Evolutionary conservation across 2,329 filamentous ascomycete genomes (phyloP).

Genomic region (Arthrobotrys musiformis): DNA sequence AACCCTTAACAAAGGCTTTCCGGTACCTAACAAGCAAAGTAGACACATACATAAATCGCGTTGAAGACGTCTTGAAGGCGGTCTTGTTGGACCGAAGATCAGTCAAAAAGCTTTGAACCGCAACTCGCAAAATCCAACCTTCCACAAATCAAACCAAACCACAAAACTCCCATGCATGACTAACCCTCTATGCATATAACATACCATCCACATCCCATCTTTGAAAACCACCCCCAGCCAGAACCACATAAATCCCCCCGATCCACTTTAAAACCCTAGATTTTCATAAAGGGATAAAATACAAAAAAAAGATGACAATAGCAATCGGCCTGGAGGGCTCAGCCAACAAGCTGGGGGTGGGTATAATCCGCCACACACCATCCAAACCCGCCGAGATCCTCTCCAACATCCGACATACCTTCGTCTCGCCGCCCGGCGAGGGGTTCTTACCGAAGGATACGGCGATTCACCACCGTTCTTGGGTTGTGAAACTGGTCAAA

Average conservation of each 20-base stretch:
- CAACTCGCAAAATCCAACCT: conserved; percentile 55
- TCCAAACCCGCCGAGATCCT: conserved; percentile 73
- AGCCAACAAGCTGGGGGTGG: conserved; percentile 96
- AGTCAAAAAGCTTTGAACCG: neutral
- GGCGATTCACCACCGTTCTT: conserved; percentile 86
- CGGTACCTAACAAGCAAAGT: no score
- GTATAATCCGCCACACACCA: conserved; percentile 82
- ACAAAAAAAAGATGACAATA: conserved; percentile 66
- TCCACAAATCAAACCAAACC: conserved; percentile 26
- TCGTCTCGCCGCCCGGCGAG: conserved; percentile 87
- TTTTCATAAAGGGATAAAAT: conserved; percentile 9
- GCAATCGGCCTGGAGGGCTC: conserved; percentile 86
- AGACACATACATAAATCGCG: no score
- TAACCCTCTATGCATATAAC: neutral
- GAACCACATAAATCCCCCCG: neutral
- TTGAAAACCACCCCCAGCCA: neutral
- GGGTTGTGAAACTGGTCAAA: conserved; percentile 84
- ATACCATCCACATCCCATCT: conserved; percentile 22
- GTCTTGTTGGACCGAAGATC: neutral
- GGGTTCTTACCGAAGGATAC: conserved; percentile 98
- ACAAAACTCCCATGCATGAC: conserved; percentile 5
- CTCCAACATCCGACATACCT: conserved; percentile 94
- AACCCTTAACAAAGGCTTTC: no score
- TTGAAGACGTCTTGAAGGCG: neutral
- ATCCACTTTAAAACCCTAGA: neutral